Base-by-base conservation (phyloP, 2,329 filamentous ascomycete genomes). In the Juglanconis juglandina region DNA sequence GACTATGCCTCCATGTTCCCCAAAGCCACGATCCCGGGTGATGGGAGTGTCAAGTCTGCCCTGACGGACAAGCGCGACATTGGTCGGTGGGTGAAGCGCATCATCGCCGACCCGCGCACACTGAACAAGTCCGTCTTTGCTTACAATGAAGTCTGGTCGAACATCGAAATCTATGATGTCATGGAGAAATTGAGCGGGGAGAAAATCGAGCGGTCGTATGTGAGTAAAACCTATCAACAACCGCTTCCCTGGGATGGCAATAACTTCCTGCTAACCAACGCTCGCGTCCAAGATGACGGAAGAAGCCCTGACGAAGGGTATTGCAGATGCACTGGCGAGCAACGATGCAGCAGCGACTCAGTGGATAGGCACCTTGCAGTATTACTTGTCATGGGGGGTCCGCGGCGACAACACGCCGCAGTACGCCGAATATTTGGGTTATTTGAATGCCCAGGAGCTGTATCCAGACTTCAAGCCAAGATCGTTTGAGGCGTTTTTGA, bases 21-120 rank as follows among this genome's bases (percentile, higher is more conserved):
- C 2, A 70, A 72, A 24, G 68, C 74, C 39, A 69, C 71, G 42
- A 73, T 84, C 17, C 68, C 72, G 32, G 80, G 77, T 3, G 76
- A 80, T 61, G 82, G 82, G 0, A 74, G 78, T 14, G 69, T 69
- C 0, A 73, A 71, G 3, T 76, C 70, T 11, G 73, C 76, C 1
- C 57, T 84, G 24, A 82, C 77, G 0, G 79, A 84, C 65, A 61
- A 79, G 49, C 68, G 76, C n/a, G 83, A 86, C 63, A 75, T 86
- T 56, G 83, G 83, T 4, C 70, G 68, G 50, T 84, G 78, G 60
- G 76, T 82, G 9, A 81, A 79, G 1, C 68, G 70, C 17, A 81
- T 86, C 63, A 77, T 86, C 39, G 66, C 68, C 1, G 83, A 86
- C 60, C 71, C 75, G 4, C 70, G 81, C 11, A 86, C 84, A 3